Base-by-base conservation (phyloP, 176 grass and related monocot genomes). In the Carex parvula region DNA sequence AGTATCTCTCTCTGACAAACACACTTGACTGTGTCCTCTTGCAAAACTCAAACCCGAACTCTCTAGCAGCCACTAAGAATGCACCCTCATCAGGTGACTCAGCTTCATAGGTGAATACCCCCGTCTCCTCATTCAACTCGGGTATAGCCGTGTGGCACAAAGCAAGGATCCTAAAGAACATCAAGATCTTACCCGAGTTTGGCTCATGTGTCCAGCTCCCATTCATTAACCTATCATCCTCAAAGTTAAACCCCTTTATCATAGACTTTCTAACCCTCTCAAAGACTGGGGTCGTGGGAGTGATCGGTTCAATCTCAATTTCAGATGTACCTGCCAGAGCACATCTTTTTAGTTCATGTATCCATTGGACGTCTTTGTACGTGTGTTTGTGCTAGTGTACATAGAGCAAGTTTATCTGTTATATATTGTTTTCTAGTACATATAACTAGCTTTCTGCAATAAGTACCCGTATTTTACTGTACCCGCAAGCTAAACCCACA, bases 31-130 rank as follows among this genome's bases (percentile, higher is more conserved):
- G 96, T 42, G 93, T 95, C 85, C 96, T 90, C 85, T 89, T 95
- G 77, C 80, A 95, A 87, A 99, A 94, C 80, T 99, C 96, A 88
- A 99, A 99, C 41, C 93, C 93, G 89, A 99, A 99, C 86, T 99
- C 96, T 89, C 87, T 90, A 50, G 93, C 93, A 86, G 96, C 96
- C 84, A 99, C 90, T 81, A 99, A 93, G 89, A 99, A 99, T 85
- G 96, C 81, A 63, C 87, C 92, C 77, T 99, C 93, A 81, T 95
- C 96, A 87, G 96, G 96, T 83, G 96, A 99, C 86, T 99, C 93
- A 18, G 96, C 91, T 93, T 99, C 96, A 88, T 99, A 99, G 26
- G 84, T 89, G 69, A 92, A 84, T 62, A 89, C 84, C 77, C 93
- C 91, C 17, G 88, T 89, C 72, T 88, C 96, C 81, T 95, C 91